A percentile compares a stretch with the other conserved stretches of the same genome.
phyloP scores from a whole-genome alignment of 2,329 filamentous ascomycete species.

The Phyllosticta citriasiana region DNA sequence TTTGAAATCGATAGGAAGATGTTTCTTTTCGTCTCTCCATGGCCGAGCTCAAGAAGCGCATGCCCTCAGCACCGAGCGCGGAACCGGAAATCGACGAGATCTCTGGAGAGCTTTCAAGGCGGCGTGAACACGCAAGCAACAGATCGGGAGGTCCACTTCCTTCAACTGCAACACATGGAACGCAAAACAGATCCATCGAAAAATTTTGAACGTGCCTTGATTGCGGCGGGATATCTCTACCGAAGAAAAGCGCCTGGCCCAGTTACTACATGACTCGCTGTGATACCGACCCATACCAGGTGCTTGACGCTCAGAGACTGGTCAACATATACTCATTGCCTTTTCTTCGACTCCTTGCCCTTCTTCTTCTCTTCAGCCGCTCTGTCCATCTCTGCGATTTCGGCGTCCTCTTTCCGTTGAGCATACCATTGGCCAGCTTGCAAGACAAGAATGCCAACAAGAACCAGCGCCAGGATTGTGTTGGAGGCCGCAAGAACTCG shows the following conservation, averaged over 20 bases:
- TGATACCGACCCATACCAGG: background rate
- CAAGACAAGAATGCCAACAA: slow-evolving; percentile 83
- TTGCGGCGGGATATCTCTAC: background rate
- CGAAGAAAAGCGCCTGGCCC: background rate
- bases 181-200: background rate
- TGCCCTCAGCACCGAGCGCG: too few species aligned
- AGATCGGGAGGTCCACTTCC: background rate
- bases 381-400: slow-evolving; percentile 56
- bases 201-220: background rate
- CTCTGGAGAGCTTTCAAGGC: too few species aligned
- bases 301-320: background rate
- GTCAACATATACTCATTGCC: slow-evolving; percentile 4
- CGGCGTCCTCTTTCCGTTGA: slow-evolving; percentile 81
- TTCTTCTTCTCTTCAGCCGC: slow-evolving; percentile 40
- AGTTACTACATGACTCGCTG: background rate
- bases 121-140: too few species aligned
- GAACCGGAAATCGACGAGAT: too few species aligned
- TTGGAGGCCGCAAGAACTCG: slow-evolving; percentile 90
- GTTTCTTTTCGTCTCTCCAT: too few species aligned
- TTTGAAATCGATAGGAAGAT: too few species aligned
- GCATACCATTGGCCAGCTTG: slow-evolving; percentile 99
- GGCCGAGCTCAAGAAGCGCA: too few species aligned
- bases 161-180: background rate
- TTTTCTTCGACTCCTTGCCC: slow-evolving; percentile 25
- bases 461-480: slow-evolving; percentile 84